Conservation (phyloP, 2,329 filamentous ascomycete species). For the Colletotrichum sp. region DNA sequence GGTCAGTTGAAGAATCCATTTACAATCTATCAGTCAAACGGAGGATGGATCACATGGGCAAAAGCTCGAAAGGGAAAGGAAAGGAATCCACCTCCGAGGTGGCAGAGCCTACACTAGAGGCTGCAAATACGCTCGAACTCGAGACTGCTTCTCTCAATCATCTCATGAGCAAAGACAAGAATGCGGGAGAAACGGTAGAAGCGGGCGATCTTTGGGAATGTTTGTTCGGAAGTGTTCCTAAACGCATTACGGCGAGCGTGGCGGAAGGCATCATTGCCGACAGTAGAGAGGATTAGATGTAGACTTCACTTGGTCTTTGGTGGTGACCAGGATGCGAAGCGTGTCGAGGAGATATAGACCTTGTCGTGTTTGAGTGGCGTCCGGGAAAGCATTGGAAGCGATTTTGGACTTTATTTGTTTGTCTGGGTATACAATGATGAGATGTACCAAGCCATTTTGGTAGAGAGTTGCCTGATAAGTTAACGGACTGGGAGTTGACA, state of each 20-base stretch:
- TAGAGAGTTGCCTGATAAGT: neutral
- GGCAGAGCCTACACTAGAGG: constrained; percentile 72
- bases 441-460: neutral
- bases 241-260: constrained; percentile 23
- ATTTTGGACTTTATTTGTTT: neutral
- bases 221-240: constrained; percentile 70
- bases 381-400: neutral
- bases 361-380: neutral
- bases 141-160: constrained; percentile 74
- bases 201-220: constrained; percentile 87
- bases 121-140: constrained; percentile 83
- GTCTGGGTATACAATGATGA: neutral
- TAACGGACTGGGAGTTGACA: neutral
- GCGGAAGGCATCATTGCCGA: neutral
- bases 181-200: constrained; percentile 80
- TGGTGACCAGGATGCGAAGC: neutral
- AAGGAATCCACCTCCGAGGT: constrained; percentile 49
- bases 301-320: neutral
- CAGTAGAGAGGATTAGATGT: neutral
- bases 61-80: constrained; percentile 42
- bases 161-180: constrained; percentile 72
- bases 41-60: constrained; percentile 77
- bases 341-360: neutral
- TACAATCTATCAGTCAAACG: constrained; percentile 84
- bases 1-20: constrained; percentile 91